phyloP scores from a whole-genome alignment of 179 eudicot genomes.

The Actinidia arguta region DNA sequence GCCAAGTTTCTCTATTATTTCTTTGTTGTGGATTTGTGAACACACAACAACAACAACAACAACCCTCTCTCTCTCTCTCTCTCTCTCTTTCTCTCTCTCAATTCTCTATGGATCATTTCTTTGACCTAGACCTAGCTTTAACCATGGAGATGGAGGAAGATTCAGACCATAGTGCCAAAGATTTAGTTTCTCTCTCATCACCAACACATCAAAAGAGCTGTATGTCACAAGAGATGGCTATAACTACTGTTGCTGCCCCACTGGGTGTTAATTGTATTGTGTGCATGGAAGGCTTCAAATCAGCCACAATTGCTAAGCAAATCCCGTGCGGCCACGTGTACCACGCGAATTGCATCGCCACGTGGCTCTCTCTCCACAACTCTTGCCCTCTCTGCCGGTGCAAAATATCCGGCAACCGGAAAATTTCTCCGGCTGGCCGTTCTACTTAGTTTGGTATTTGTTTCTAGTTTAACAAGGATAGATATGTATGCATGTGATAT shows the following conservation, averaged over 20 bases:
- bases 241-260: slow-evolving; percentile 15
- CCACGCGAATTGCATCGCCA: slow-evolving; percentile 40
- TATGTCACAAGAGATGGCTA: neutral
- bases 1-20: too few species aligned
- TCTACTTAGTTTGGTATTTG: neutral
- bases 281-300: slow-evolving; percentile 37
- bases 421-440: neutral
- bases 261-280: slow-evolving; percentile 30
- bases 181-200: neutral
- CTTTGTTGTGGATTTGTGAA: too few species aligned
- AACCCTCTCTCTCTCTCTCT: neutral
- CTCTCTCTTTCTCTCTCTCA: neutral
- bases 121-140: slow-evolving; percentile 47
- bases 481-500: too few species aligned
- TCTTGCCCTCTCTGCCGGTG: slow-evolving; percentile 55
- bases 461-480: too few species aligned
- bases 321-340: slow-evolving; percentile 48
- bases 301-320: slow-evolving; percentile 20
- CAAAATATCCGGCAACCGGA: slow-evolving; percentile 21
- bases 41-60: too few species aligned
- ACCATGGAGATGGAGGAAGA: slow-evolving; percentile 30
- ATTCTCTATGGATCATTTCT: slow-evolving; percentile 21
- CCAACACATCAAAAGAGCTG: neutral
- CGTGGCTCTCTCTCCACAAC: slow-evolving; percentile 41
- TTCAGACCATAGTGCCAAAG: neutral